Evolutionary conservation across 129 eudicot species (phyloP), one percentile per base, ranked within the genome.

Genomic region (Lactuca sativa): DNA sequence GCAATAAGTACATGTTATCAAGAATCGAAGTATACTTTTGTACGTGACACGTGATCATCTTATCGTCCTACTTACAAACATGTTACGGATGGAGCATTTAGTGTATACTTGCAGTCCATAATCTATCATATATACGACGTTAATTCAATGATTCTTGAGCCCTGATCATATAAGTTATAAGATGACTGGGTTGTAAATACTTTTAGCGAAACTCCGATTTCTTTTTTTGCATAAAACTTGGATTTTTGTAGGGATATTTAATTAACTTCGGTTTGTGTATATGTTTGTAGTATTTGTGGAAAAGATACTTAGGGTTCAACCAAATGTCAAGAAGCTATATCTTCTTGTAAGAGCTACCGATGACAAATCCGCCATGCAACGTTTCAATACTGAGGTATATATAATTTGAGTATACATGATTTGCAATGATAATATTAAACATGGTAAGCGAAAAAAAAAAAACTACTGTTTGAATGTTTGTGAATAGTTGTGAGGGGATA

Each of bases 251-350:
- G 18, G 15, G 13, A 4, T 21, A 0, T 4, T 13, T 62, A 51
- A 12, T 17, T 71, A 44, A 63, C 30, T 73, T 30, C 2, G 12
- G 17, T 64, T 74, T 37, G 4, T 47, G 16, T 74, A 18, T 74
- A 34, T 32, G 32, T 17, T 40, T 43, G 79, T 79, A 92, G 98
- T 92, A 48, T 82, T 92, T 59, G 86, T 79, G 58, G 98, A 92
- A 85, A 92, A 92, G 85, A 86, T 92, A 61, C 84, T 92, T n/a
- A 83, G 98, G 62, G 88, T 78, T 73, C 98, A 92, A 72, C 98
- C 98, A 56, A 84, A 92, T 74, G 88, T 92, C 62, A 89, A 84
- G 84, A 89, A 79, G 73, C 79, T 92, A 25, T 92, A 92, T 79
- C 95, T 92, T 67, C 90, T 92, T 55, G 65, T 88, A 34, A 82